Conservation (phyloP, 2,329 filamentous ascomycete species). For the Lecanosticta acicola region DNA sequence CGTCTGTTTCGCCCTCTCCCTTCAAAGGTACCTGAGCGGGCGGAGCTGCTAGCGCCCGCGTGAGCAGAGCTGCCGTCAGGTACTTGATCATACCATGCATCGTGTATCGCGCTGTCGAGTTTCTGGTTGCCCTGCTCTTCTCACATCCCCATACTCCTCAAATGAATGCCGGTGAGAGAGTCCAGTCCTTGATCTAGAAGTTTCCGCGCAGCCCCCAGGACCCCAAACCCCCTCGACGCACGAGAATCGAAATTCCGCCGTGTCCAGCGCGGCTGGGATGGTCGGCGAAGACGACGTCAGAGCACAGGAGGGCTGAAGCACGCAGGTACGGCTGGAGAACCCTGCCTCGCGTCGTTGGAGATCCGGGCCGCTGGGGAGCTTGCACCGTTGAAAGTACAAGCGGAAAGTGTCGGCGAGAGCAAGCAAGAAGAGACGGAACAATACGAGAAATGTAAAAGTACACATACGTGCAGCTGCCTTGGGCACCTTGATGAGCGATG, state of each 20-base stretch:
- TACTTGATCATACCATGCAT: neutral
- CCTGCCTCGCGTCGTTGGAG: too few species aligned
- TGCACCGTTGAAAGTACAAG: too few species aligned
- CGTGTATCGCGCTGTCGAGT: neutral
- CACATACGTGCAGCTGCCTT: too few species aligned
- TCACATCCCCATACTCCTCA: neutral
- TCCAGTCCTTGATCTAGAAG: too few species aligned
- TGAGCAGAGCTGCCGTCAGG: constrained; percentile 8
- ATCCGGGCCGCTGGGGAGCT: too few species aligned
- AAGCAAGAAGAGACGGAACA: too few species aligned
- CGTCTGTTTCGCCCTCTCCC: neutral
- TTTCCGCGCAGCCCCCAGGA: neutral
- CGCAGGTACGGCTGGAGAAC: too few species aligned
- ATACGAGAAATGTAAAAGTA: too few species aligned
- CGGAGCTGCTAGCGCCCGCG: constrained; percentile 15
- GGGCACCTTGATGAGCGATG: too few species aligned
- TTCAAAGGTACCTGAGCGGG: constrained; percentile 15
- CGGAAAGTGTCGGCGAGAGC: too few species aligned
- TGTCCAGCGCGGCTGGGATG: neutral
- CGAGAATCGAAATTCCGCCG: neutral
- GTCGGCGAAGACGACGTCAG: neutral
- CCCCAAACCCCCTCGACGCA: neutral
- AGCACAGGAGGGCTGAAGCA: too few species aligned
- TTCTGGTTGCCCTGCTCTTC: neutral
- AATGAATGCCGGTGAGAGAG: neutral